A percentile compares a stretch with the other conserved stretches of the same genome.
phyloP scores from a whole-genome alignment of 2,329 filamentous ascomycete species.

The Stylonectria norvegica region DNA sequence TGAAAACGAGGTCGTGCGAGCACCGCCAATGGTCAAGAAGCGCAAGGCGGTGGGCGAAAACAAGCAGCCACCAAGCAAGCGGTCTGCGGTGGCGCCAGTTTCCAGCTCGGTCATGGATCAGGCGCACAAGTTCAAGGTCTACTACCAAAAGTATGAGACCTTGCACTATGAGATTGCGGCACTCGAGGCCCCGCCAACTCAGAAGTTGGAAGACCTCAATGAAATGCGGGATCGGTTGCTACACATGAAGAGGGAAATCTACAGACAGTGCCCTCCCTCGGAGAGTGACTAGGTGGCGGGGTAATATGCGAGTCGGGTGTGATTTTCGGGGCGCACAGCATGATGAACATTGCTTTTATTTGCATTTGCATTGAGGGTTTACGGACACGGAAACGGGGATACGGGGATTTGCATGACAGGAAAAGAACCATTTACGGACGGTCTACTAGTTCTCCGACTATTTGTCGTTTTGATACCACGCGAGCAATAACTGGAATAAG shows the following conservation, averaged over 20 bases:
- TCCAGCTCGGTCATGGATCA: slow-evolving; percentile 47
- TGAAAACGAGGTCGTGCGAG: slow-evolving; percentile 39
- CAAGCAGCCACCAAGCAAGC: slow-evolving; percentile 28
- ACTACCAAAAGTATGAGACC: slow-evolving; percentile 54
- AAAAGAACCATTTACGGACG: neutral
- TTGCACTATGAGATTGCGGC: slow-evolving; percentile 54
- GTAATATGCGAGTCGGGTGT: slow-evolving; percentile 10
- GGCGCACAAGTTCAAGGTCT: slow-evolving; percentile 53
- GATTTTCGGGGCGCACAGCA: slow-evolving; percentile 21
- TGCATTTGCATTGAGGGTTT: slow-evolving; percentile 22
- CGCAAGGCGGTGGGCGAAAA: slow-evolving; percentile 36
- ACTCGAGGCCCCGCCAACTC: slow-evolving; percentile 48
- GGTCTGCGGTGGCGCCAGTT: slow-evolving; percentile 28
- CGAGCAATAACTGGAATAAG: too few relatives aligned
- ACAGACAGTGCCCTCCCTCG: slow-evolving; percentile 40
- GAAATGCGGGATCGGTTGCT: slow-evolving; percentile 54
- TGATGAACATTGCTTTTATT: slow-evolving; percentile 24
- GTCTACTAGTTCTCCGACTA: neutral
- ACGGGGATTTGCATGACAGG: slow-evolving; percentile 21
- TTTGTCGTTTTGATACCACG: slow-evolving; percentile 1
- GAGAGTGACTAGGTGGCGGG: slow-evolving; percentile 20
- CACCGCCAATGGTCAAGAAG: slow-evolving; percentile 38
- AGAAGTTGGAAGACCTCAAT: slow-evolving; percentile 49
- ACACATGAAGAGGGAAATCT: slow-evolving; percentile 58
- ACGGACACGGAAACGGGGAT: too few relatives aligned